Base-by-base conservation (phyloP, 129 eudicot genomes). In the Escallonia rubra region DNA sequence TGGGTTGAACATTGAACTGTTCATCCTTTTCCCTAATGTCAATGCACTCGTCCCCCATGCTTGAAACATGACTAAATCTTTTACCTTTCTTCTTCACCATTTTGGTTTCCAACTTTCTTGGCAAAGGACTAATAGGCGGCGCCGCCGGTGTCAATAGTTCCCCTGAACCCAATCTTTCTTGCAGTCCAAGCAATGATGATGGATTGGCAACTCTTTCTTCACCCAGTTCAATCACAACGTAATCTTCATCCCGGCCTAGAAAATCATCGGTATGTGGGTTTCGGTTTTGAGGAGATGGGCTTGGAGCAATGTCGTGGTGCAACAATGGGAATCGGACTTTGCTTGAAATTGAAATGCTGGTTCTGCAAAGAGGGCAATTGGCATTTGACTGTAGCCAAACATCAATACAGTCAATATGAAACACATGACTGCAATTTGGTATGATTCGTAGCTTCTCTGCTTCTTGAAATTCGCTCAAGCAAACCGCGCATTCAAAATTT, bases 1-100 rank as follows among this genome's bases (percentile, higher is more conserved):
- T 77, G 6, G 95, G 89, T 63, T 81, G 91, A 57, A 90, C 69
- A 8, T 12, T 14, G 45, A 85, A 81, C 9, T 70, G 72, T 8
- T 83, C 85, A 59, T 85, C 94, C 50, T 79, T 88, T 14, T 76
- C 61, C 62, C 95, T 73, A 34, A 45, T 74, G 61, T 78, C 79
- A 65, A 90, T 82, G 49, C 95, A 90, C 69, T 91, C 98, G 80
- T 91, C 98, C 10, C 98, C 96, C 90, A 85, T 91, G 67, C 96
- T 88, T 45, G 83, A 66, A 39, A 84, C 63, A 52, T 67, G 65
- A 3, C 74, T 76, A 13, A 74, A 41, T 54, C 75, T 83, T 59
- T 79, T 79, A 40, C 7, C 63, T 11, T 65, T 76, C 57, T 52
- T 70, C 6, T 69, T 14, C 14, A 65, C 15, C 12, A 57, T 62